Evolutionary conservation across 192 early-diverging fungal genomes (phyloP).

Genomic region (Podila epicladia): DNA sequence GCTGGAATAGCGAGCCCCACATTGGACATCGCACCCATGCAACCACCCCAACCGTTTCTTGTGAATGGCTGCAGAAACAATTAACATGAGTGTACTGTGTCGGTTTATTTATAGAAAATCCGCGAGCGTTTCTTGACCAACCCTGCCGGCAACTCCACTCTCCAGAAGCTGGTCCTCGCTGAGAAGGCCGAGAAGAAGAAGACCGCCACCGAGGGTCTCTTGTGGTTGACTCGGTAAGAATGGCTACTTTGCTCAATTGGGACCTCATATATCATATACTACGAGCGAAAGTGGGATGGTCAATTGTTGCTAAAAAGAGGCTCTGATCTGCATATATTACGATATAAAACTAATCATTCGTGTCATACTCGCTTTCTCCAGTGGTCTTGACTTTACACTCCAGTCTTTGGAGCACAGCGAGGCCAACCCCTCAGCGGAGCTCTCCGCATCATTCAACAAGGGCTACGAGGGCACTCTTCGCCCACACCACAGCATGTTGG

Average conservation of each 20-base stretch:
- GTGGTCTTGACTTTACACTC: conserved; percentile 83
- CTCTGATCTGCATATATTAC: not conserved
- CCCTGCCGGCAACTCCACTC: conserved; percentile 75
- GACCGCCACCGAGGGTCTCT: conserved; percentile 88
- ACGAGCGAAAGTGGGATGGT: not conserved
- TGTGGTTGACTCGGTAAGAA: conserved; percentile 90
- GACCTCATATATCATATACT: too few relatives aligned
- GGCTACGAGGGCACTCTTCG: conserved; percentile 77
- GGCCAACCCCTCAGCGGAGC: conserved; percentile 63
- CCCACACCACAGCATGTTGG: conserved; percentile 74
- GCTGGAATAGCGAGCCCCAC: too few relatives aligned
- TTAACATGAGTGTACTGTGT: not conserved
- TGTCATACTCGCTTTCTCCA: conserved; percentile 17
- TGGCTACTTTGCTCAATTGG: not conserved
- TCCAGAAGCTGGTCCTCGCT: conserved; percentile 81
- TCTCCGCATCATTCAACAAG: conserved; percentile 75
- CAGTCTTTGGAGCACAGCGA: conserved; percentile 72
- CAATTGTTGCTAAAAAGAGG: not conserved
- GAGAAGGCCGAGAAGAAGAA: conserved; percentile 86
- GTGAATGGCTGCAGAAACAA: not conserved
- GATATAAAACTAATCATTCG: not conserved
- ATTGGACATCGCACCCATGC: too few relatives aligned
- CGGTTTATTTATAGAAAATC: conserved; percentile 73
- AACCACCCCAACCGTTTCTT: not conserved
- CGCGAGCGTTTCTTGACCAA: conserved; percentile 74